These are phyloP conservation scores for Pelargonium cotyledonis DNA, from an alignment of 441 rosid genomes.

Conservation along the genomic window DNA sequence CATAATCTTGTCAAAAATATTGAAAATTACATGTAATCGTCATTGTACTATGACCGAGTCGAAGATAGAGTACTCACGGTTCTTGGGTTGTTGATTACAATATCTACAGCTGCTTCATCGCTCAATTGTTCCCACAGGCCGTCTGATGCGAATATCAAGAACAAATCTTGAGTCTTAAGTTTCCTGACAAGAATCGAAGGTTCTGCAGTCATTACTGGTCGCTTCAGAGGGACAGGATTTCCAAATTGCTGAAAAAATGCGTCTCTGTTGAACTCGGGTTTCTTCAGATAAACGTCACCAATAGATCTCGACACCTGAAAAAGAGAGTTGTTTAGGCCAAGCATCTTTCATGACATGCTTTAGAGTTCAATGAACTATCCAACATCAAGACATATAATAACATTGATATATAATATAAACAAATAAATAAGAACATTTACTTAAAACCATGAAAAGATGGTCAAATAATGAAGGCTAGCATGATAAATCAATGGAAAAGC, in stretches of 20 bases:
- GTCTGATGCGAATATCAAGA: slow-evolving; percentile 23
- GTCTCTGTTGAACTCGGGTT: slow-evolving; percentile 32
- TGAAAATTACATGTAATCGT: too few species aligned
- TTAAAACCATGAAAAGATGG: not conserved
- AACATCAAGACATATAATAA: not conserved
- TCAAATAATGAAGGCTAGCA: too few species aligned
- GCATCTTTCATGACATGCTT: slow-evolving; percentile 9
- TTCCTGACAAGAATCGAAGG: slow-evolving; percentile 30
- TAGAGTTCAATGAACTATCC: slow-evolving; percentile 1
- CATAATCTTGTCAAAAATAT: too few species aligned
- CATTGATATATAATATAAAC: not conserved
- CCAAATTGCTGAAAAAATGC: slow-evolving; percentile 25
- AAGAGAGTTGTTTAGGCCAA: slow-evolving; percentile 8
- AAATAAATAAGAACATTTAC: too few species aligned
- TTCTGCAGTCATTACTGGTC: slow-evolving; percentile 34
- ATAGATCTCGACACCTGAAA: slow-evolving; percentile 36
- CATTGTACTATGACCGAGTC: too few species aligned
- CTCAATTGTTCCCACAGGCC: slow-evolving; percentile 41
- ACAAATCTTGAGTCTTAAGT: slow-evolving; percentile 28
- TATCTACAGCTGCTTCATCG: slow-evolving; percentile 32
- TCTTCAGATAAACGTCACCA: slow-evolving; percentile 38
- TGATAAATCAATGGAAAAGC: too few species aligned
- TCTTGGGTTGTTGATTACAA: slow-evolving; percentile 33
- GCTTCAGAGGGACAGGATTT: slow-evolving; percentile 24
- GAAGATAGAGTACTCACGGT: slow-evolving; percentile 18